Conservation (phyloP, 768 basidiomycete genomes). For the Pleurotus tuoliensis region DNA sequence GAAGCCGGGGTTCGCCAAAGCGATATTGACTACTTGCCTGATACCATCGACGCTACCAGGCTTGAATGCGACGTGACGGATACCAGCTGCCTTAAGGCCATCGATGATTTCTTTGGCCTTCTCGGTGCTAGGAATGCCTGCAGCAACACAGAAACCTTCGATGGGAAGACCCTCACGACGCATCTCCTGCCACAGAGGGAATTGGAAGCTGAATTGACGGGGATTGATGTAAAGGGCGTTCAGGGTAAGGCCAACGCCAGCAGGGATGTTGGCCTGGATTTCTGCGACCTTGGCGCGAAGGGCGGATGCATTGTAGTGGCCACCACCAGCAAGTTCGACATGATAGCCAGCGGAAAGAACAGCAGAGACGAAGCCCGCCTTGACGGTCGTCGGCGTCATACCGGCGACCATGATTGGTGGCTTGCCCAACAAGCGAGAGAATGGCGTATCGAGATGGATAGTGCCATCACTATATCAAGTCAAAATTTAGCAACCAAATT, state of each 20-base stretch:
- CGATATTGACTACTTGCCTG: slow-evolving; percentile 95
- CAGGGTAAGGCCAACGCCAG: slow-evolving; percentile 88
- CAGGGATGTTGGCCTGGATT: slow-evolving; percentile 79
- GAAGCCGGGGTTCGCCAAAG: slow-evolving; percentile 89
- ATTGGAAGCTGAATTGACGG: slow-evolving; percentile 94
- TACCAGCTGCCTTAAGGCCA: slow-evolving; percentile 76
- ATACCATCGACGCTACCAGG: slow-evolving; percentile 98
- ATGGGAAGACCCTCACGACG: slow-evolving; percentile 90
- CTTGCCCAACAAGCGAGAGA: slow-evolving; percentile 94
- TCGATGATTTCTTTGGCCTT: slow-evolving; percentile 96
- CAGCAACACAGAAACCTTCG: slow-evolving; percentile 99
- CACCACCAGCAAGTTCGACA: slow-evolving; percentile 95
- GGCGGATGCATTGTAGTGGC: slow-evolving; percentile 90
- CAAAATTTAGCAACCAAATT: slow-evolving; percentile 10
- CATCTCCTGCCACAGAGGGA: slow-evolving; percentile 98
- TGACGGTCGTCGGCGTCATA: slow-evolving; percentile 98
- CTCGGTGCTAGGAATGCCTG: slow-evolving; percentile 94
- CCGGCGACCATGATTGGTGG: slow-evolving; percentile 99
- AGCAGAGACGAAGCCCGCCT: slow-evolving; percentile 92
- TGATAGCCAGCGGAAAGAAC: slow-evolving; percentile 93
- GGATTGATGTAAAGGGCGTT: slow-evolving; percentile 99
- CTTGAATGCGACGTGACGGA: slow-evolving; percentile 97
- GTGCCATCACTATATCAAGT: slow-evolving; percentile 68
- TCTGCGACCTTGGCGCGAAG: slow-evolving; percentile 90
- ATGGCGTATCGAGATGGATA: slow-evolving; percentile 91